Evolutionary conservation across 2,329 filamentous ascomycete genomes (phyloP), one percentile per base, ranked within the genome.

Genomic region (Fusarium aywerte): DNA sequence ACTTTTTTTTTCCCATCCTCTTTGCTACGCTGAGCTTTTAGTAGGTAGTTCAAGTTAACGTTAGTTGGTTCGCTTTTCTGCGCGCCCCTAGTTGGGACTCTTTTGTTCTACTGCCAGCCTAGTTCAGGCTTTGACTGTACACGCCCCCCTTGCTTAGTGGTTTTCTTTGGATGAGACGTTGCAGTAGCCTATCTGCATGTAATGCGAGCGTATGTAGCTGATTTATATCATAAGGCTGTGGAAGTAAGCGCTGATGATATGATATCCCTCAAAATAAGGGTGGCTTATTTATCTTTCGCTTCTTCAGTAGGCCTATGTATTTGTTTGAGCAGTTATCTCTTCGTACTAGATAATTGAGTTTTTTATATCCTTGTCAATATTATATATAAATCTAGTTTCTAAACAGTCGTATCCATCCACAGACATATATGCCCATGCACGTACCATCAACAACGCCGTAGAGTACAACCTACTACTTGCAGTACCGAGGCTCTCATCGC

Each of bases 61-160:
- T 62, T 48, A 58, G 60, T 54, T 66, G 65, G 65, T 38, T 62
- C 60, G 56, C 42, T 32, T 51, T 49, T 27, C 45, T 49, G n/a
- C 45, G 27, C 32, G 31, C 32, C 56, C 45, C 59, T 63, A 63
- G 60, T 58, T 51, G 36, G 23, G 35, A 42, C 54, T 52, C 39
- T 44, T 42, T 45, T 43, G 44, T 49, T 44, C 38, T 44, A 36
- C 38, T 32, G 21, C n/a, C 31, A 18, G 29, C 33, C 47, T 33
- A 43, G 20, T 36, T 54, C 57, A 60, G 38, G 33, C 38, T 23
- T 44, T 45, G 33, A 29, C 33, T 43, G 39, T 45, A 52, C 65
- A 68, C 65, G 57, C 65, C 65, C 65, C 65, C 65, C 65, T 62
- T 67, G 62, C 60, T 61, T 58, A 52, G 43, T 57, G 21, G 31